phyloP scores from a whole-genome alignment of 1,284 basidiomycete species.

The Boletus sp. region DNA sequence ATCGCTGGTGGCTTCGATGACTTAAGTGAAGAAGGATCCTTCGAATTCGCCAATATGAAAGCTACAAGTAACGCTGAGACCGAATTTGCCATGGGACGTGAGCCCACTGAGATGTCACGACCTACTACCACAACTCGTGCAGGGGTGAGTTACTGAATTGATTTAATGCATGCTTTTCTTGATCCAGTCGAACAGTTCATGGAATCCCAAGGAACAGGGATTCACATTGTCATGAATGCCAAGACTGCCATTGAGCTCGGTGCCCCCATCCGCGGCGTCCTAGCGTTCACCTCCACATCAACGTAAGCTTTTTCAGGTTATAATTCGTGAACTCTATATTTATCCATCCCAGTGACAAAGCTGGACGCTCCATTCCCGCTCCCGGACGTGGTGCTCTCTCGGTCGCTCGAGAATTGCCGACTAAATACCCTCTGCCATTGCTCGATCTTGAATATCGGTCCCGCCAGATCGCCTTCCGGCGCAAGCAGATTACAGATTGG shows the following conservation, averaged over 20 bases:
- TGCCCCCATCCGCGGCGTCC: slow-evolving; percentile 86
- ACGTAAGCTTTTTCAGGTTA: slow-evolving; percentile 53
- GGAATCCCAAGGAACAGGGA: slow-evolving; percentile 96
- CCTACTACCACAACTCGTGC: slow-evolving; percentile 94
- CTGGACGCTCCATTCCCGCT: slow-evolving; percentile 90
- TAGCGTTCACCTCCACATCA: slow-evolving; percentile 96
- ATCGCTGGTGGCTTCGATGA: slow-evolving; percentile 98
- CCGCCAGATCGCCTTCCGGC: slow-evolving; percentile 90
- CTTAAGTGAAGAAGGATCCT: slow-evolving; percentile 94
- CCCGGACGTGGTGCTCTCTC: slow-evolving; percentile 88
- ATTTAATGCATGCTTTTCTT: slow-evolving; percentile 8
- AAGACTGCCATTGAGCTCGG: slow-evolving; percentile 95
- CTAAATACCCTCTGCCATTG: slow-evolving; percentile 70
- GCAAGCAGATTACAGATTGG: slow-evolving; percentile 92
- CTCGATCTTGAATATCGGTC: slow-evolving; percentile 85
- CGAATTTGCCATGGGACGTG: slow-evolving; percentile 97
- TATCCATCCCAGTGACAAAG: slow-evolving; percentile 69
- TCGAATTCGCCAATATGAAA: slow-evolving; percentile 99
- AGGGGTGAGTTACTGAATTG: slow-evolving; percentile 52
- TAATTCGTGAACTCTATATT: slow-evolving; percentile 11
- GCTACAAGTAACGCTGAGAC: slow-evolving; percentile 96
- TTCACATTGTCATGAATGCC: slow-evolving; percentile 95
- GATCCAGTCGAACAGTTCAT: slow-evolving; percentile 63
- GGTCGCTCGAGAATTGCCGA: slow-evolving; percentile 77
- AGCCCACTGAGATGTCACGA: slow-evolving; percentile 97